Evolutionary conservation across 177 flowering plant species (phyloP).

Genomic region (Vitis hybrid): DNA sequence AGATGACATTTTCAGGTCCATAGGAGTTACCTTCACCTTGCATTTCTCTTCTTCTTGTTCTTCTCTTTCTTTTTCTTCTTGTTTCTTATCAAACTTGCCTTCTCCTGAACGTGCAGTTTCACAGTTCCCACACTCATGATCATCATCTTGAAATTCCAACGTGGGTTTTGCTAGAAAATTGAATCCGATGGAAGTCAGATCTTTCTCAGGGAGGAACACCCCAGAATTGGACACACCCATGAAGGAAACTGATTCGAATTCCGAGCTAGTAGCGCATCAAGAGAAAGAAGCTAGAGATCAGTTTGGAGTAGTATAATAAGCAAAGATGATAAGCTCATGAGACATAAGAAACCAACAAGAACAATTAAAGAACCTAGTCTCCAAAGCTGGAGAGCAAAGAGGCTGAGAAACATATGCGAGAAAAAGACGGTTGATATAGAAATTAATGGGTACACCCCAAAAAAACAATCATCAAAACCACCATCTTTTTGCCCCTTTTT

Average conservation of each 20-base stretch:
- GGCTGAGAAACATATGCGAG: slow-evolving; percentile 4
- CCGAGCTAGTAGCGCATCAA: not conserved
- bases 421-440: slow-evolving; percentile 4
- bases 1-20: slow-evolving; percentile 25
- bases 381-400: not conserved
- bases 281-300: not conserved
- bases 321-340: too few species aligned
- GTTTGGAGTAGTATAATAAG: too few species aligned
- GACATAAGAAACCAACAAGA: not conserved
- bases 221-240: slow-evolving; percentile 21
- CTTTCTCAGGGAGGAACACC: slow-evolving; percentile 20
- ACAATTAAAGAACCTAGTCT: not conserved
- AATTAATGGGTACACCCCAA: too few species aligned
- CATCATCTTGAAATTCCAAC: slow-evolving; percentile 7
- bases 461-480: slow-evolving; percentile 14
- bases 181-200: slow-evolving; percentile 25
- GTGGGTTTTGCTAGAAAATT: slow-evolving; percentile 13
- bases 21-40: not conserved
- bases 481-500: slow-evolving; percentile 8
- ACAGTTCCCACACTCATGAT: not conserved
- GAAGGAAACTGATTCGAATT: slow-evolving; percentile 2
- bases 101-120: not conserved
- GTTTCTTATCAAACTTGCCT: not conserved
- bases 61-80: not conserved
- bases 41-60: not conserved